Evolutionary conservation across 2,329 filamentous ascomycete species (phyloP), one percentile per base, ranked within the genome.

Genomic region (Colletotrichum lindemuthianum): DNA sequence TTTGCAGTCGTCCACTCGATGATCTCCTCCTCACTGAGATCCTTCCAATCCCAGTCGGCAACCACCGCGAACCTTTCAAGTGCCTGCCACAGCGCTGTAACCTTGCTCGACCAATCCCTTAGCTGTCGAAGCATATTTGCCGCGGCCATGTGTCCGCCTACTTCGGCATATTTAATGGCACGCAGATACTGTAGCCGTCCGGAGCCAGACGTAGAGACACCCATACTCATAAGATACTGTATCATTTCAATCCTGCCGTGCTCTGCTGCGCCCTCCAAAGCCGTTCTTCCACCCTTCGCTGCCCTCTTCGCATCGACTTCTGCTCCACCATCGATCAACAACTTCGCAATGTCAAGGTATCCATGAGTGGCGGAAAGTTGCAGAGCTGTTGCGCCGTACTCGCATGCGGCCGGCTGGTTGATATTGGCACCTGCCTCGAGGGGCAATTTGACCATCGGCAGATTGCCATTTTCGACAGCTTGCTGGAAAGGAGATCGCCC

Each of bases 181-280:
- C 56, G 37, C 15, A 64, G 8, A 10, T 64, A 64, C 7, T 54
- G 44, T 3, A 60, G 0, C 5, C 33, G 37, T 0, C 49, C 41
- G 7, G 5, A 3, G 2, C 33, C 50, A 13, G 12, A 12, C 2
- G 49, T 60, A 4, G 8, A 33, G 0, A 10, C 37, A 8, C 60
- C 56, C n/a, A 33, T 3, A 2, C 6, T n/a, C 5, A 64, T 11
- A 8, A 55, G 43, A 3, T 54, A 41, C 8, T 41, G 44, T 3
- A 51, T 15, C 16, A 50, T 44, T 3, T 51, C 60, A 24, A 64
- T 40, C 6, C 44, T 43, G 0, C 56, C 56, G 11, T 55, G 13
- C 6, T 64, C 56, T 8, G 60, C 56, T 8, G 56, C 60, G 10
- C 49, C 56, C 13, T 64, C 60, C 2, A 64, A 7, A 1, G 60